Percentiles rank a stretch among this genome's conserved stretches.
Evolutionary conservation across 2,329 filamentous ascomycete genomes (phyloP).

Genomic region (Fusarium nematophilum): DNA sequence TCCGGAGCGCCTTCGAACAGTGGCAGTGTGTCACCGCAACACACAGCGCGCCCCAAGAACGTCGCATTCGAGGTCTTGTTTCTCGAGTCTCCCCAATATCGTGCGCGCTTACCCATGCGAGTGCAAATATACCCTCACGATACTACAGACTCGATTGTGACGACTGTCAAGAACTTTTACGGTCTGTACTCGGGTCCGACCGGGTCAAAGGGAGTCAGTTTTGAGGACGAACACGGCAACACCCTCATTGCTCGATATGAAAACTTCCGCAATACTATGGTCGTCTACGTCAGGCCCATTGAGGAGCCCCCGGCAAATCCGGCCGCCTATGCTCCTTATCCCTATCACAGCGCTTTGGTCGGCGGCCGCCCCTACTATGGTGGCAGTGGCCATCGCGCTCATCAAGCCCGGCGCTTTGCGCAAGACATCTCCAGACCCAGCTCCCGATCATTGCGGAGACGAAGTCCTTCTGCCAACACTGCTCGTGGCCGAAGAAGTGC

Average conservation of each 20-base stretch:
- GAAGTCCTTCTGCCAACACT: slow-evolving; percentile 80
- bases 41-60: slow-evolving; percentile 70
- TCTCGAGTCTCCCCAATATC: slow-evolving; percentile 73
- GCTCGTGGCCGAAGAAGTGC: slow-evolving; percentile 79
- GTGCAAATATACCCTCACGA: slow-evolving; percentile 96
- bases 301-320: slow-evolving; percentile 63
- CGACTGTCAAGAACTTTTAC: slow-evolving; percentile 99
- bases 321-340: slow-evolving; percentile 62
- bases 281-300: slow-evolving; percentile 90
- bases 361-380: slow-evolving; percentile 65
- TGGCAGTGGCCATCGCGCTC: slow-evolving; percentile 63
- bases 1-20: slow-evolving; percentile 53
- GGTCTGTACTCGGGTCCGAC: slow-evolving; percentile 84
- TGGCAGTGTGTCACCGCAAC: slow-evolving; percentile 60
- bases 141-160: slow-evolving; percentile 96
- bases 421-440: slow-evolving; percentile 74
- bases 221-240: slow-evolving; percentile 89
- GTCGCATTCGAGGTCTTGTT: slow-evolving; percentile 84
- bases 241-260: slow-evolving; percentile 96
- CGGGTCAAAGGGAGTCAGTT: slow-evolving; percentile 85
- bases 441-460: slow-evolving; percentile 77
- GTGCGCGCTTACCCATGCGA: slow-evolving; percentile 83
- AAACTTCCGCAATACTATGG: slow-evolving; percentile 93
- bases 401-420: slow-evolving; percentile 61
- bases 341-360: slow-evolving; percentile 63